Base-by-base conservation (phyloP, 306 rosid genomes). In the Quercus robur region DNA sequence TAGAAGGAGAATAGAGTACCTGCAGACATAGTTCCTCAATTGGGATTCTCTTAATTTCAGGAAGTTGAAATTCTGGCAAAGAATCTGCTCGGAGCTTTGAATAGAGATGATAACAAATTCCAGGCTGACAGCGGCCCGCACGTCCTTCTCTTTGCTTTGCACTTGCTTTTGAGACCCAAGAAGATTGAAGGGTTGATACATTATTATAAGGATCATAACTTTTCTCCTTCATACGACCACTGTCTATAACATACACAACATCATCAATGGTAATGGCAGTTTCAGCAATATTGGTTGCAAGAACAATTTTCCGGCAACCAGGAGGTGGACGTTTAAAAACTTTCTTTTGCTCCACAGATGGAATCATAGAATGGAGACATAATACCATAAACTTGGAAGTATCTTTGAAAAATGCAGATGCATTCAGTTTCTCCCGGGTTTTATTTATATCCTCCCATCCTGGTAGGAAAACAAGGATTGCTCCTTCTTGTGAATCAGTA, bases 111-210 rank as follows among this genome's bases (percentile, higher is more conserved):
- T 95, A 95, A 83, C 99, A 91, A 62, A 93, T 86, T 66, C 99
- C 99, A 71, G 98, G 94, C 85, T 91, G 97, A 88, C 99, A 95
- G 58, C 99, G 97, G 78, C 99, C 99, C 6, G 98, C 98, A 77
- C 97, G 98, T 30, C 99, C 99, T 88, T 90, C 88, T 73, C 98
- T 89, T 85, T 95, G 99, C 91, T 81, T 95, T 63, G 98, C 97
- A 93, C 91, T 91, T 23, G 99, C 98, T 82, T 91, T 95, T 31
- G 99, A 95, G 79, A 95, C 88, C 99, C 98, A 95, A 81, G 98
- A 95, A 63, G 97, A 93, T 71, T 95, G 92, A 83, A 95, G 97
- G 75, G 93, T 95, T 35, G 97, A 89, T 63, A 93, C 93, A 73
- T 95, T 93, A 78, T 80, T 87, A 79, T 87, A 89, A 46, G 99